Base-by-base conservation (phyloP, 257 asterid species). In the Salvia splendens region DNA sequence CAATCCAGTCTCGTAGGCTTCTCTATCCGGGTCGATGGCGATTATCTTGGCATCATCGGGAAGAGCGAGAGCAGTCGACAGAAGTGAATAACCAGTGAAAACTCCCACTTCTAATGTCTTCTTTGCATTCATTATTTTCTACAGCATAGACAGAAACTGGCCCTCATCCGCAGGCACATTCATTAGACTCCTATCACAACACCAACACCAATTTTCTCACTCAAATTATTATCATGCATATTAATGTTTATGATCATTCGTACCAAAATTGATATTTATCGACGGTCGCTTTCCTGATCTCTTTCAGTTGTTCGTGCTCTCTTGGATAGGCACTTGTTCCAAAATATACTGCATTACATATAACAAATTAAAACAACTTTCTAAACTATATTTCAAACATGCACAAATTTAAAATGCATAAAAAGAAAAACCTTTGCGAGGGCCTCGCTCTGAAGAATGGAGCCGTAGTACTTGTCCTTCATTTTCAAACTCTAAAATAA, bases 151-250 rank as follows among this genome's bases (percentile, higher is more conserved):
- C 4, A 85, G 50, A 15, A 85, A 81, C 15, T 70, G 84, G 4
- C 89, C 92, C 57, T 85, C 92, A 42, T 85, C 92, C 0, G 84
- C 89, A 4, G 89, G 77, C 63, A 84, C 82, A 62, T 82, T 83
- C 92, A 85, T 85, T 48, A 81, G 3, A 58, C 87, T 85, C 89
- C 88, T 85, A 70, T 20, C 12, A 17, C 1, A 38, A 4, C 8
- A 9, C 4, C 4, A 12, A 10, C 6, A 11, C n/a, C 6, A 45
- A 45, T 14, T n/a, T 47, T 47, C 4, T 46, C 12, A 1, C 2
- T 14, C 6, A 0, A 6, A 6, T 7, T 40, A 5, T 12, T 12
- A 5, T 15, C 0, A 42, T 35, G 24, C 24, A 20, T 20, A 20
- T 20, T 20, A 20, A 20, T 20, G 24, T 20, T 20, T 20, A 66